Conservation (phyloP, 2,329 filamentous ascomycete species). For the Exophiala xenobiotica region DNA sequence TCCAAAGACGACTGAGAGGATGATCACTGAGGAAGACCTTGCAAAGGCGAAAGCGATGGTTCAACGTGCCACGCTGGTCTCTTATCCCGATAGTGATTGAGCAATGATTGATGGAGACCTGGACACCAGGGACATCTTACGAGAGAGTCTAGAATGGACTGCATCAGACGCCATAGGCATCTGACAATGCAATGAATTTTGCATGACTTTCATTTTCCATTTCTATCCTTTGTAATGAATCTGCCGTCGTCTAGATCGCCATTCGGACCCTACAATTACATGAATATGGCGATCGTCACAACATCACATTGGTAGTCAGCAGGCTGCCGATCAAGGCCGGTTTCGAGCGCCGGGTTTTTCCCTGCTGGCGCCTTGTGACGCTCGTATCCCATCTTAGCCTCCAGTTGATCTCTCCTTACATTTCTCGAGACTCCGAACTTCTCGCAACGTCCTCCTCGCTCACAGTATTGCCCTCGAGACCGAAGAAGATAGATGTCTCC, state of each 20-base stretch:
- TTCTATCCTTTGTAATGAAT: not conserved
- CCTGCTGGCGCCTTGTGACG: not conserved
- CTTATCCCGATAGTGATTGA: not conserved
- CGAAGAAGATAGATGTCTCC: too few relatives aligned
- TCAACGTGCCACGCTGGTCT: not conserved
- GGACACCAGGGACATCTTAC: not conserved
- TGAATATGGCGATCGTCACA: not conserved
- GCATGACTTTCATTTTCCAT: not conserved
- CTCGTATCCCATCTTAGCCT: too few relatives aligned
- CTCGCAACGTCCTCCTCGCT: too few relatives aligned
- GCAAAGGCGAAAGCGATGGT: not conserved
- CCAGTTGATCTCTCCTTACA: not conserved
- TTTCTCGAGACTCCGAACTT: too few relatives aligned
- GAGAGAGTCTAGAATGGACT: not conserved
- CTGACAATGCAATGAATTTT: not conserved
- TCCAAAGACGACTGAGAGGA: not conserved
- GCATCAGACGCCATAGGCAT: not conserved
- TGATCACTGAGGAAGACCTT: not conserved
- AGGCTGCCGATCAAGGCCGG: not conserved
- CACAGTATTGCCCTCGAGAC: too few relatives aligned
- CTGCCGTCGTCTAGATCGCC: not conserved
- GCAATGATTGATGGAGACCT: not conserved
- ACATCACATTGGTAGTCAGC: not conserved
- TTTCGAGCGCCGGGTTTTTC: not conserved
- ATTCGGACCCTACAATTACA: too few relatives aligned